Conservation (phyloP, 1,139 yeast species). For the Nakaseomyces delphensis region DNA sequence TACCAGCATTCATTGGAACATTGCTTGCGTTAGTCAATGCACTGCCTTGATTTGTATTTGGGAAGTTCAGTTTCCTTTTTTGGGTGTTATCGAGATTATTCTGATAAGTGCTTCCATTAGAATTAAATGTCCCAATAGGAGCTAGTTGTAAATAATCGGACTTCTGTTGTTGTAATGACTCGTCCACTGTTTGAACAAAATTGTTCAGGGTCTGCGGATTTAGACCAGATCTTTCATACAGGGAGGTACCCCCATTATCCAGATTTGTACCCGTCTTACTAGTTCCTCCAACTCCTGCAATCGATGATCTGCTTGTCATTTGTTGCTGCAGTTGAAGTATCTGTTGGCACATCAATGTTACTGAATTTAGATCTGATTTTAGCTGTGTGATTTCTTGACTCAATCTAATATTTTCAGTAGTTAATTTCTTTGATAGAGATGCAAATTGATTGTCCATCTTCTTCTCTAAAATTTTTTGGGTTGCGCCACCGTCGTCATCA, state of each 20-base stretch:
- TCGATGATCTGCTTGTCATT: slow-evolving; percentile 5
- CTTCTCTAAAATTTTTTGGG: slow-evolving; percentile 6
- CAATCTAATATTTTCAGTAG: slow-evolving; percentile 27
- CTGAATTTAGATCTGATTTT: slow-evolving; percentile 22
- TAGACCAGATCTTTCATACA: slow-evolving; percentile 22
- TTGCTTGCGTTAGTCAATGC: neutral
- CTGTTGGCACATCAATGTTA: slow-evolving; percentile 24
- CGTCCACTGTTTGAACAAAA: slow-evolving; percentile 18
- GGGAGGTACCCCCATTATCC: neutral
- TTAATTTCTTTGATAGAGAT: slow-evolving; percentile 24
- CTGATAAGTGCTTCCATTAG: slow-evolving; percentile 7
- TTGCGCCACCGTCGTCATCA: slow-evolving; percentile 2
- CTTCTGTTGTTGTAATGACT: slow-evolving; percentile 7
- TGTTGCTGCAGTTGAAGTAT: slow-evolving; percentile 25
- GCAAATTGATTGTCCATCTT: slow-evolving; percentile 20
- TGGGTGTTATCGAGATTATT: slow-evolving; percentile 8
- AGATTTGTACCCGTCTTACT: slow-evolving; percentile 11
- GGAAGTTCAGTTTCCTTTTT: slow-evolving; percentile 22
- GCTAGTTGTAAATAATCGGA: slow-evolving; percentile 7
- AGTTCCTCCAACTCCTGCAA: neutral
- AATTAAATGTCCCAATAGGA: slow-evolving; percentile 8
- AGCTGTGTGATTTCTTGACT: slow-evolving; percentile 26
- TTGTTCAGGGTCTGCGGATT: slow-evolving; percentile 16
- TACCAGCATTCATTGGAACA: slow-evolving; percentile 6
- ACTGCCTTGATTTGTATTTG: slow-evolving; percentile 11